A percentile compares a stretch with the other conserved stretches of the same genome.
Evolutionary conservation across 2,329 filamentous ascomycete genomes (phyloP).

Genomic region (Stachybotrys chartarum): DNA sequence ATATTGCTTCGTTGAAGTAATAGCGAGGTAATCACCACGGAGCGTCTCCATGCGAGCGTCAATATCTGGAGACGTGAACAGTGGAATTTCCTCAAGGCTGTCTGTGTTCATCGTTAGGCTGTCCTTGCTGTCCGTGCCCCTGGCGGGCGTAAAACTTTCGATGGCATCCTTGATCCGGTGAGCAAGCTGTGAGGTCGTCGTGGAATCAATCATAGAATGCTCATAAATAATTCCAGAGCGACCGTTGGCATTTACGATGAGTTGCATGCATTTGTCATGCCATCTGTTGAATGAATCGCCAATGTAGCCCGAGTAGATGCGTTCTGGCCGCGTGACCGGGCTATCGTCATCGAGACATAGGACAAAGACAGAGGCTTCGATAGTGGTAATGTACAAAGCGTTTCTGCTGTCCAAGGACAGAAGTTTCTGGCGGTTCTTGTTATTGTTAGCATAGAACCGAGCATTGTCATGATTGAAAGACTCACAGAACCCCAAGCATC

Average conservation of each 20-base stretch:
- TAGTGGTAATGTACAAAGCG: neutral
- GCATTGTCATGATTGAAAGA: neutral
- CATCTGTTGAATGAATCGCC: neutral
- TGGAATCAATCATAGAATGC: neutral
- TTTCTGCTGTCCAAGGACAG: neutral
- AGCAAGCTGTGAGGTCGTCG: neutral
- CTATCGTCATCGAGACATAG: neutral
- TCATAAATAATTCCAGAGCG: neutral
- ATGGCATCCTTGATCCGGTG: neutral
- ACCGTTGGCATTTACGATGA: neutral
- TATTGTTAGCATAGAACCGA: neutral
- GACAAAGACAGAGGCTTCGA: neutral
- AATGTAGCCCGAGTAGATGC: neutral
- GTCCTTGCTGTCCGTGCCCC: neutral
- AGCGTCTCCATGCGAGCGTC: neutral
- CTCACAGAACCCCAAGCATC: neutral
- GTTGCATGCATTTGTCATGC: neutral
- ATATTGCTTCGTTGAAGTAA: neutral
- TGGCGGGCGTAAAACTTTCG: neutral
- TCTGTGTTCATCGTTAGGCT: neutral
- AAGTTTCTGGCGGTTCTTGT: neutral
- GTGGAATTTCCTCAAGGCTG: neutral
- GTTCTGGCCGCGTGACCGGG: neutral
- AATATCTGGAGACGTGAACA: neutral
- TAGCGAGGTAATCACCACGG: neutral